phyloP scores from a whole-genome alignment of 805 yeast species.

The Candida saitoana region DNA sequence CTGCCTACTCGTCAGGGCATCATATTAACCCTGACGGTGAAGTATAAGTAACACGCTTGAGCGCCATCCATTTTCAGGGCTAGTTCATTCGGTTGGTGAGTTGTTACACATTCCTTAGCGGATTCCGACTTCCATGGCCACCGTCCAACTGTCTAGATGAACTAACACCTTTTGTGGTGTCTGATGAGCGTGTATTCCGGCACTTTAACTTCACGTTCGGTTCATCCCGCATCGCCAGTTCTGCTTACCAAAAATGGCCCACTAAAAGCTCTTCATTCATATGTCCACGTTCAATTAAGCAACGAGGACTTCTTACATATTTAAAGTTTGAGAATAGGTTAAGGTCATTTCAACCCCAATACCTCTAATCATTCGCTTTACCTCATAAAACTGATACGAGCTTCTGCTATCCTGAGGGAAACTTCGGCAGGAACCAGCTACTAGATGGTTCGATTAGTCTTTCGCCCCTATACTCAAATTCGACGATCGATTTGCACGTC shows the following conservation, averaged over 20 bases:
- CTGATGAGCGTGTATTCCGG: constrained; percentile 39
- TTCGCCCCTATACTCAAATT: constrained; percentile 42
- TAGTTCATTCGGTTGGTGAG: constrained; percentile 51
- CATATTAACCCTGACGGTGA: constrained; percentile 35
- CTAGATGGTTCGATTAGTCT: constrained; percentile 42
- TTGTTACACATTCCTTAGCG: constrained; percentile 52
- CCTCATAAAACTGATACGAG: constrained; percentile 41
- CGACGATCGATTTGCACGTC: constrained; percentile 45
- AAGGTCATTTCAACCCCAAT: constrained; percentile 36
- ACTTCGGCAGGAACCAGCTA: constrained; percentile 39
- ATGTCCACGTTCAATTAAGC: constrained; percentile 37
- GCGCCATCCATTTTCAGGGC: constrained; percentile 39
- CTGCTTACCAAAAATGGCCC: constrained; percentile 47
- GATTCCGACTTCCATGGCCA: constrained; percentile 51
- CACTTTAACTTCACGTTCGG: constrained; percentile 20
- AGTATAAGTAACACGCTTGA: constrained; percentile 39
- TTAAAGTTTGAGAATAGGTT: constrained; percentile 41
- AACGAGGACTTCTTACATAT: constrained; percentile 40
- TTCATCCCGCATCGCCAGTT: constrained; percentile 34
- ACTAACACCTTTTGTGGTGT: constrained; percentile 45
- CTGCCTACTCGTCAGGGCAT: constrained; percentile 40
- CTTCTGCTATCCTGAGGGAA: constrained; percentile 32
- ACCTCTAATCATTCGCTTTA: constrained; percentile 41
- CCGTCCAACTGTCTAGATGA: constrained; percentile 49
- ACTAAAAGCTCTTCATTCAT: constrained; percentile 41